A percentile compares a stretch with the other conserved stretches of the same genome.
These are phyloP conservation scores for Euphorbia schlechtendalii DNA, from an alignment of 441 rosid genomes.

Conservation along the genomic window DNA sequence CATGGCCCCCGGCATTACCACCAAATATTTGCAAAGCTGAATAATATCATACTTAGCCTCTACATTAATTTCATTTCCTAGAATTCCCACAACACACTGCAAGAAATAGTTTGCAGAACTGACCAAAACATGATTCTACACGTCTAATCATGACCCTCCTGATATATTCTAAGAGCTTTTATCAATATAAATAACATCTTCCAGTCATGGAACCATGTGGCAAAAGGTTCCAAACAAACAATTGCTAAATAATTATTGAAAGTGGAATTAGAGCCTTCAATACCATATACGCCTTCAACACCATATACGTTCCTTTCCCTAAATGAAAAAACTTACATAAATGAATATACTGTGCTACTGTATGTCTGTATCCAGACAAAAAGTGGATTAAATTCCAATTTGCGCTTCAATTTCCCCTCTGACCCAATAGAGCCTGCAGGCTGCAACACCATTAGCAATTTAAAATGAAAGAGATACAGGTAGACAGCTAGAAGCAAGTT, in stretches of 20 bases:
- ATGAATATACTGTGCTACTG: constrained; percentile 11
- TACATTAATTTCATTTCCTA: constrained; percentile 17
- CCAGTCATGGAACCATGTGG: constrained; percentile 11
- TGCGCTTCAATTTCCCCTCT: constrained; percentile 32
- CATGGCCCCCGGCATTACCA: constrained; percentile 12
- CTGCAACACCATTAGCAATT: constrained; percentile 47
- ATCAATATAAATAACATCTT: background rate
- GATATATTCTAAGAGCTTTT: background rate
- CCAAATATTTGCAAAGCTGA: constrained; percentile 9
- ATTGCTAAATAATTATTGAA: constrained; percentile 17
- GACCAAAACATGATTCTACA: constrained; percentile 8
- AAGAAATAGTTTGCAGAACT: constrained; percentile 6
- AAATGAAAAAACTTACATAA: constrained; percentile 17
- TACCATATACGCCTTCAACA: too few species aligned
- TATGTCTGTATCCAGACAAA: constrained; percentile 29
- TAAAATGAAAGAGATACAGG: constrained; percentile 25
- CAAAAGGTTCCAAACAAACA: constrained; percentile 14
- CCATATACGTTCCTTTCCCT: constrained; percentile 16
- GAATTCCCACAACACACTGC: constrained; percentile 5
- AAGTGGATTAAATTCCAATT: constrained; percentile 30
- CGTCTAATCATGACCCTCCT: constrained; percentile 9
- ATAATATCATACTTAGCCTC: constrained; percentile 2
- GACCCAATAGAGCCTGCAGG: constrained; percentile 33
- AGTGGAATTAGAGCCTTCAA: constrained; percentile 25
- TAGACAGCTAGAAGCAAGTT: constrained; percentile 23